A percentile compares a stretch with the other conserved stretches of the same genome.
Evolutionary conservation across 495 filamentous ascomycete genomes (phyloP).

Genomic region (Aspergillus incahuasiensis): DNA sequence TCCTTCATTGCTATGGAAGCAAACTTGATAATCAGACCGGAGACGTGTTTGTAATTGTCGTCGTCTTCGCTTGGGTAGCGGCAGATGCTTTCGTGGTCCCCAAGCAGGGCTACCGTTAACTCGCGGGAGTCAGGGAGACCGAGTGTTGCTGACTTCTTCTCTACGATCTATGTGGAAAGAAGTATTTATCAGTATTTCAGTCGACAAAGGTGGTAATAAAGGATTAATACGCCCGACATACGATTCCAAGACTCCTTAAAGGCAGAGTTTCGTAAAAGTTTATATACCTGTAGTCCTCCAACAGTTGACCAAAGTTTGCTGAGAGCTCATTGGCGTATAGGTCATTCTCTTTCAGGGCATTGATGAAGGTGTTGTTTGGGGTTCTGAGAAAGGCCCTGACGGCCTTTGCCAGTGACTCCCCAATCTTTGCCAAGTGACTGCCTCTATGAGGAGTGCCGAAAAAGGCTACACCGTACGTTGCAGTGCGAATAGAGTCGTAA

Average conservation of each 20-base stretch:
- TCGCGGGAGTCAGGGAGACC: slow-evolving; percentile 23
- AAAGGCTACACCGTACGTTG: slow-evolving; percentile 26
- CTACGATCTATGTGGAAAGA: slow-evolving; percentile 19
- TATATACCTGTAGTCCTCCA: slow-evolving; percentile 22
- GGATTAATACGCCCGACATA: neutral
- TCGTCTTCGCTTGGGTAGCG: slow-evolving; percentile 20
- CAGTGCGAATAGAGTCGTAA: slow-evolving; percentile 15
- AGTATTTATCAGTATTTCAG: neutral
- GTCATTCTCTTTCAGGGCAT: slow-evolving; percentile 16
- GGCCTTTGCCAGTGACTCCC: slow-evolving; percentile 18
- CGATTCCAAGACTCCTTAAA: slow-evolving; percentile 10
- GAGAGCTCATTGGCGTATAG: slow-evolving; percentile 17
- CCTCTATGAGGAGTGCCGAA: slow-evolving; percentile 17
- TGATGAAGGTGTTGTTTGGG: slow-evolving; percentile 23
- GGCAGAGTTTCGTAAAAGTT: slow-evolving; percentile 28
- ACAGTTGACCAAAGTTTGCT: slow-evolving; percentile 21
- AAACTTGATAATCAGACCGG: slow-evolving; percentile 7
- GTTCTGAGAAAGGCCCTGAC: slow-evolving; percentile 19
- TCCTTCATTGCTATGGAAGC: slow-evolving; percentile 4
- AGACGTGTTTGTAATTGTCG: slow-evolving; percentile 23
- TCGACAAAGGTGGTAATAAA: neutral
- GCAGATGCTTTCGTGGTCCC: slow-evolving; percentile 26
- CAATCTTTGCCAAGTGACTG: slow-evolving; percentile 21
- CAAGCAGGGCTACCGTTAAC: slow-evolving; percentile 18
- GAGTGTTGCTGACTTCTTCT: slow-evolving; percentile 22